Evolutionary conservation across 1,139 yeast genomes (phyloP).

Genomic region (Geotrichum restrictum): DNA sequence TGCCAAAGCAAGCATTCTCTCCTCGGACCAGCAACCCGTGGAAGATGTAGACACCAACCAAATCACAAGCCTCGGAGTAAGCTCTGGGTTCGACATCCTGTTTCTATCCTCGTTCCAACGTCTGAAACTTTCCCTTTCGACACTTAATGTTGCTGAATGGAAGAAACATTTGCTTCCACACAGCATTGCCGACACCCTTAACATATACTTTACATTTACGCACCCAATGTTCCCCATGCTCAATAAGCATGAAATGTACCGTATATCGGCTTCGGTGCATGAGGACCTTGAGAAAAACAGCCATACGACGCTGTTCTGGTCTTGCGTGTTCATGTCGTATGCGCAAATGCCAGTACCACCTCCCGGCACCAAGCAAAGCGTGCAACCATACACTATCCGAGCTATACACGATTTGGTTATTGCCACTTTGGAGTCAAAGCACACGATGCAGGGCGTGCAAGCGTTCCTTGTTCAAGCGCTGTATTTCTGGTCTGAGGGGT

Average conservation of each 20-base stretch:
- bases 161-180: slow-evolving; percentile 19
- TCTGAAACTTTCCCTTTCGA: slow-evolving; percentile 21
- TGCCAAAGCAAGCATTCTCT: not conserved
- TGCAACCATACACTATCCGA: slow-evolving; percentile 12
- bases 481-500: slow-evolving; percentile 19
- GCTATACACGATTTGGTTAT: slow-evolving; percentile 24
- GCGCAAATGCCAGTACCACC: slow-evolving; percentile 17
- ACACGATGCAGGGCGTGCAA: slow-evolving; percentile 19
- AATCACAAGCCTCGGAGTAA: slow-evolving; percentile 22
- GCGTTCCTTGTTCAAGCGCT: slow-evolving; percentile 20
- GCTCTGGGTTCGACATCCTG: slow-evolving; percentile 25
- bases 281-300: slow-evolving; percentile 20
- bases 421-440: slow-evolving; percentile 24
- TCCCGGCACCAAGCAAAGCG: slow-evolving; percentile 13
- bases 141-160: slow-evolving; percentile 24
- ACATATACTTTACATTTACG: slow-evolving; percentile 23
- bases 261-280: slow-evolving; percentile 18
- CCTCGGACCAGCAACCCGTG: not conserved
- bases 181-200: slow-evolving; percentile 22
- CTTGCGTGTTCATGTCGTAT: slow-evolving; percentile 23
- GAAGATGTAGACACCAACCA: not conserved
- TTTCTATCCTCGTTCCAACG: slow-evolving; percentile 23
- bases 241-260: slow-evolving; percentile 20
- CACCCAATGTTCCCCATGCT: slow-evolving; percentile 26
- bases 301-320: slow-evolving; percentile 23